phyloP scores from a whole-genome alignment of 2,329 filamentous ascomycete genomes.

The Pleoardoris graminearum region DNA sequence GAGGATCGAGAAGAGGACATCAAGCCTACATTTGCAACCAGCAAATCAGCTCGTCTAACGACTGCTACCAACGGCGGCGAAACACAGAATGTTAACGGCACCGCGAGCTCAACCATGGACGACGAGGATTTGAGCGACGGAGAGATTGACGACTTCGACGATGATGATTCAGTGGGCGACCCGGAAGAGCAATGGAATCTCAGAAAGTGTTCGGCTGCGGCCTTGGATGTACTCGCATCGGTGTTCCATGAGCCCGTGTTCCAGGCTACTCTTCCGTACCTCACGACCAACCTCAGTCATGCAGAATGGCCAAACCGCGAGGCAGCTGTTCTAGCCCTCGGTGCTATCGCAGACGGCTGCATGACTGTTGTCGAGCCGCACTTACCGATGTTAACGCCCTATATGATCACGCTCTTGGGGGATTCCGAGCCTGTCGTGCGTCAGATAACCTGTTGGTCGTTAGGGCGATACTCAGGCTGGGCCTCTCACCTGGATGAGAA shows the following conservation, averaged over 20 bases:
- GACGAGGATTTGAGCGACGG: slow-evolving; percentile 79
- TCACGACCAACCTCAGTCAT: slow-evolving; percentile 87
- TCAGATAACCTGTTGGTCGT: slow-evolving; percentile 97
- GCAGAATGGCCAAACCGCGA: slow-evolving; percentile 90
- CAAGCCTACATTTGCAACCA: slow-evolving; percentile 86
- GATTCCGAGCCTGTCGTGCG: slow-evolving; percentile 89
- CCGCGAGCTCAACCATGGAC: slow-evolving; percentile 47
- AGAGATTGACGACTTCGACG: slow-evolving; percentile 74
- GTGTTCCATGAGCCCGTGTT: slow-evolving; percentile 90
- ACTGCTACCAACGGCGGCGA: slow-evolving; percentile 53
- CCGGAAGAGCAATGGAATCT: slow-evolving; percentile 94
- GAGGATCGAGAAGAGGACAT: slow-evolving; percentile 91
- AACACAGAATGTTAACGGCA: slow-evolving; percentile 47
- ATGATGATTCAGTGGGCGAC: slow-evolving; percentile 71
- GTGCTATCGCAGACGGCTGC: slow-evolving; percentile 93
- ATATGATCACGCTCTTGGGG: slow-evolving; percentile 81
- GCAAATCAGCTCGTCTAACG: slow-evolving; percentile 62
- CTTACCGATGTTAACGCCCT: slow-evolving; percentile 85
- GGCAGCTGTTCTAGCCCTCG: slow-evolving; percentile 89
- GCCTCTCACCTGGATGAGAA: slow-evolving; percentile 73
- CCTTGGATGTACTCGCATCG: slow-evolving; percentile 88
- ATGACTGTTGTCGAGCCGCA: slow-evolving; percentile 88
- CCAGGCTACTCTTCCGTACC: slow-evolving; percentile 86
- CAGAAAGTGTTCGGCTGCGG: slow-evolving; percentile 94
- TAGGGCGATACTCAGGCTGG: slow-evolving; percentile 92